Evolutionary conservation across 1,139 yeast genomes (phyloP), one percentile per base, ranked within the genome.

Genomic region (Suzukiozyma palmioleophila): DNA sequence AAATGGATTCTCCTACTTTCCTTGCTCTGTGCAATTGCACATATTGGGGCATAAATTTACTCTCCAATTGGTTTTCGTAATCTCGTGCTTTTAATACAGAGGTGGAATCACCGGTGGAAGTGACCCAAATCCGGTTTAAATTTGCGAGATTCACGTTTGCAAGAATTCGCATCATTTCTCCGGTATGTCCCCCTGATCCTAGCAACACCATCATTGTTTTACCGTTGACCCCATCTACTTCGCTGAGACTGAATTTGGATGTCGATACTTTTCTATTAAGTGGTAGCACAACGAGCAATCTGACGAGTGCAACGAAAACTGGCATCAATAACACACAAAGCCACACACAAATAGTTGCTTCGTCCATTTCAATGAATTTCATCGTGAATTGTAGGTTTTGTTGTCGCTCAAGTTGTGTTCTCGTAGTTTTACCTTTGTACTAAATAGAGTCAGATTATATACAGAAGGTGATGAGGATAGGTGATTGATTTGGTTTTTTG

Each of bases 181-280:
- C 97, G 0, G 97, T 90, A 55, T 92, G 98, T 1, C 97, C 98
- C 0, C 77, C 98, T 1, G 94, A 84, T 0, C 95, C 95, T 5
- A 86, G 58, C 11, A 84, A 66, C 1, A 84, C 64, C 75, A 83
- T 69, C 14, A 79, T 50, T 16, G 52, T 53, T 25, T 59, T 44
- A 8, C 64, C 66, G 30, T 47, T 24, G 13, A 40, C 29, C 12
- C 36, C 37, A 15, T 27, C 37, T n/a, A 29, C 22, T 14, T 33
- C 24, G n/a, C 14, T 25, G 5, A 39, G 31, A 9, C 37, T 28
- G 14, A 28, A 31, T 3, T 32, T 15, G 18, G 5, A 22, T 24
- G 8, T 26, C 7, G 27, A 26, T 6, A 12, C 18, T 12, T 37
- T 32, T 18, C 46, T 35, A 28, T 49, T 39, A 13, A 59, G 53